Evolutionary conservation across 192 early-diverging fungal genomes (phyloP), one percentile per base, ranked within the genome.

Genomic region (Borealophlyctis nickersoniae): DNA sequence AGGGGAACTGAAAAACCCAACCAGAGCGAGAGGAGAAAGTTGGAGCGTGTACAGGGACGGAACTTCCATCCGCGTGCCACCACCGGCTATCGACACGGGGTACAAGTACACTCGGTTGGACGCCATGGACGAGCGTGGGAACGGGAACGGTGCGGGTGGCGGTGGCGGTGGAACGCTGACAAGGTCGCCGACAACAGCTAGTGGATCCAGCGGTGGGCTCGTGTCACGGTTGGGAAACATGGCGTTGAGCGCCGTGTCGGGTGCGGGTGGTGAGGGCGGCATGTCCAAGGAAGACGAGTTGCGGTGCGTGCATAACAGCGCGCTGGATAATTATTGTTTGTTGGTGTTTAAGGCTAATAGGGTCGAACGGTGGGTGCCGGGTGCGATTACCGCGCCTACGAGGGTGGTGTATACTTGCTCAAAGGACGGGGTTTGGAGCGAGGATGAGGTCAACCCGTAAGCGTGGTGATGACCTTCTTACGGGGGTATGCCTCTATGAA

Each of bases 311-410:
- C 86, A 90, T 70, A 86, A 86, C 58, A 73, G 78, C 60, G 89
- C 89, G 0, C 63, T 88, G 56, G 89, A 91, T 56, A 89, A 90
- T 63, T 90, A 87, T 67, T 86, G 86, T 61, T 58, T 91, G 31
- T 57, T 91, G 56, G 75, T 88, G 2, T 89, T 88, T 56, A 88
- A 88, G 56, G 77, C 81, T 2, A 65, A 63, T 48, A 78, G 78
- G 33, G 87, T 91, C 13, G 82, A 85, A 7, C 81, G 88, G 55
- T 75, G 77, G 26, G 48, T 61, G 7, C 62, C 68, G 24, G 57
- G 22, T 3, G 26, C 62, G 70, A 49, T 28, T 3, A n/a, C 16
- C 5, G 13, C 31, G 22, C 76, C 76, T 27, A 27, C 33, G 9
- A 51, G 77, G 49, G 52, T 39, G 4, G 31, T 75, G 19, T 70